Evolutionary conservation across 1,139 yeast genomes (phyloP).

Genomic region (Yamadazyma dushanensis): DNA sequence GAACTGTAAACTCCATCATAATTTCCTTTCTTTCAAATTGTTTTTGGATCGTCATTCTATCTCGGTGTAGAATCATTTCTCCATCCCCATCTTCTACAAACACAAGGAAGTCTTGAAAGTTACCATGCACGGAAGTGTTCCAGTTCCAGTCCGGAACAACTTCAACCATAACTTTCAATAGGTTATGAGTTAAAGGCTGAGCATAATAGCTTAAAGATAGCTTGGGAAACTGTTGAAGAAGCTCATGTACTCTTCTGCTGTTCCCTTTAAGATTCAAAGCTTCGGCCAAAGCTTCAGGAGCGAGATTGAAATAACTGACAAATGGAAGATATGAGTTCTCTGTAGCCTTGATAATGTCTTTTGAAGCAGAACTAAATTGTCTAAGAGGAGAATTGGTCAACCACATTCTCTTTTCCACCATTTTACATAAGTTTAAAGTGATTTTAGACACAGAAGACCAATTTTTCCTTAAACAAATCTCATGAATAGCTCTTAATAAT

Average conservation of each 20-base stretch:
- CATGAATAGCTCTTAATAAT: constrained; percentile 80
- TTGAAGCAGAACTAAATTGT: constrained; percentile 70
- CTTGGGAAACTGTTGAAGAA: constrained; percentile 73
- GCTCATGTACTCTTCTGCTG: constrained; percentile 62
- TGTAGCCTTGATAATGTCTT: constrained; percentile 66
- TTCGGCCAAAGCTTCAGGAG: constrained; percentile 76
- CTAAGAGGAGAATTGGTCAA: constrained; percentile 79
- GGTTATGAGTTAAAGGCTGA: constrained; percentile 75
- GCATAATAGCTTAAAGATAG: constrained; percentile 56
- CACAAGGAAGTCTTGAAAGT: constrained; percentile 63
- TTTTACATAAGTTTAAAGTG: constrained; percentile 68
- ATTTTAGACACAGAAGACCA: constrained; percentile 70
- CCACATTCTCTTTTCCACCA: constrained; percentile 86
- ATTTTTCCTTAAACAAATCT: constrained; percentile 65
- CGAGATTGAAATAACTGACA: constrained; percentile 69
- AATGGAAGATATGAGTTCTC: constrained; percentile 87
- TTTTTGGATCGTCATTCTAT: constrained; percentile 52
- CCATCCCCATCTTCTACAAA: constrained; percentile 86
- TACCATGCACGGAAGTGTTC: constrained; percentile 65
- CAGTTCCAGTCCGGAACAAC: constrained; percentile 75
- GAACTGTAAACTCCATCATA: constrained; percentile 64
- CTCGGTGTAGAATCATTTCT: constrained; percentile 63
- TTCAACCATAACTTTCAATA: constrained; percentile 66
- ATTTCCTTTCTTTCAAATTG: constrained; percentile 54
- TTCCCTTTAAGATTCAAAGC: constrained; percentile 71